Evolutionary conservation across 305 asterid species (phyloP).

Genomic region (Nicotiana rustica): DNA sequence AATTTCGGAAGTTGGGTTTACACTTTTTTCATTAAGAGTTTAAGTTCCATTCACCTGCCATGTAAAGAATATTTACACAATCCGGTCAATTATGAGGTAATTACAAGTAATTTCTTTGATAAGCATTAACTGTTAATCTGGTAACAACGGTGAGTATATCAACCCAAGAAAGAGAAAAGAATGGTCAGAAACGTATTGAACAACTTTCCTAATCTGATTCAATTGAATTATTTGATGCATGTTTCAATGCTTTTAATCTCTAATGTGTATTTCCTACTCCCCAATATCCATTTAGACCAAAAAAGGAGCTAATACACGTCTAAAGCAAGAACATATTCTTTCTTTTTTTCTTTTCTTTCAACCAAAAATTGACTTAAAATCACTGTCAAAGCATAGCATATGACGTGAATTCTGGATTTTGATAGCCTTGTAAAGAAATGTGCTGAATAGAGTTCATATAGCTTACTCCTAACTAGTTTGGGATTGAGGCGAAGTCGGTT

Average conservation of each 20-base stretch:
- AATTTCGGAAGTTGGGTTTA: neutral
- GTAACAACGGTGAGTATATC: neutral
- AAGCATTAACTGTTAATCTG: too few species aligned
- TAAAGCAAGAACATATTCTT: too few species aligned
- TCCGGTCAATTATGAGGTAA: too few species aligned
- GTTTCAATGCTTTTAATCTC: neutral
- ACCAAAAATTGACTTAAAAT: too few species aligned
- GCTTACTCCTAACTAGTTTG: neutral
- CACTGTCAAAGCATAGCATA: too few species aligned
- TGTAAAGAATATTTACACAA: too few species aligned
- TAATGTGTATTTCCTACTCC: too few species aligned
- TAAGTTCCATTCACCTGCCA: too few species aligned
- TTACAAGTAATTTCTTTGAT: too few species aligned
- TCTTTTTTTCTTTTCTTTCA: too few species aligned
- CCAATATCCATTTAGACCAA: too few species aligned
- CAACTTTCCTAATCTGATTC: neutral
- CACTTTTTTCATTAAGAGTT: neutral
- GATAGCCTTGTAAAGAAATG: neutral
- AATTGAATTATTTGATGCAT: neutral
- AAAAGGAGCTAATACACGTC: too few species aligned
- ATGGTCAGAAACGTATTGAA: neutral
- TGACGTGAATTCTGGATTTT: neutral
- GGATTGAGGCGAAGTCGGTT: neutral
- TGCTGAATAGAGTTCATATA: neutral
- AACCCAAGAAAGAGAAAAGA: neutral